Conservation (phyloP, 805 yeast species). For the Lipomyces anomalus region DNA sequence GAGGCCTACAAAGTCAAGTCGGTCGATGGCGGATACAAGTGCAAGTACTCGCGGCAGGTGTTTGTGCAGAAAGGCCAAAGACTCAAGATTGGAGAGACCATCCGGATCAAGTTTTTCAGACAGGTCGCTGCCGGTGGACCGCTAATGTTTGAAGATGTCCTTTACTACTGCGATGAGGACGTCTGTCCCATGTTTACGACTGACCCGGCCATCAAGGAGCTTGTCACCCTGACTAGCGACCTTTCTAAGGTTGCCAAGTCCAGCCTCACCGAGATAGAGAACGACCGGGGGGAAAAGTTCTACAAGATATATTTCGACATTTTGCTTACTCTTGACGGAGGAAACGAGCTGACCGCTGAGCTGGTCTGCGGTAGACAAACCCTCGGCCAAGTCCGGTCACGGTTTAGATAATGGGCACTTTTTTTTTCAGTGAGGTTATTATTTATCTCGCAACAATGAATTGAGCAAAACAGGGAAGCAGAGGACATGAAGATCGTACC, state of each 20-base stretch:
- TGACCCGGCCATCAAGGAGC: conserved; percentile 1
- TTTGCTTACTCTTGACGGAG: conserved; percentile 16
- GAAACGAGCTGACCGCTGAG: conserved; percentile 18
- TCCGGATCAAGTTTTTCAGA: conserved; percentile 5
- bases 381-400: conserved; percentile 11
- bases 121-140: conserved; percentile 2
- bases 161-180: conserved; percentile 15
- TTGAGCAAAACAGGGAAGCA: too few species aligned
- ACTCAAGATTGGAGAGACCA: conserved; percentile 8
- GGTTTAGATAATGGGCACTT: conserved; percentile 4
- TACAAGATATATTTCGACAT: conserved; percentile 14
- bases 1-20: conserved; percentile 3
- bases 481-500: too few species aligned
- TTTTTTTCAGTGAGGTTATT: not conserved
- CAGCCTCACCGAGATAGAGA: not conserved
- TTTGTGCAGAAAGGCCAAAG: conserved; percentile 14
- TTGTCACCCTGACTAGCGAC: conserved; percentile 12
- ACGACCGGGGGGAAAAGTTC: not conserved
- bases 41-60: conserved; percentile 8
- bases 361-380: conserved; percentile 7
- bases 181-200: conserved; percentile 8
- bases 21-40: conserved; percentile 12
- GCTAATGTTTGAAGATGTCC: conserved; percentile 8
- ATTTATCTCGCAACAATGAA: too few species aligned
- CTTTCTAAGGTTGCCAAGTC: conserved; percentile 3